Evolutionary conservation across 163 green algal species (phyloP).

Genomic region (Scenedesmus sp.): DNA sequence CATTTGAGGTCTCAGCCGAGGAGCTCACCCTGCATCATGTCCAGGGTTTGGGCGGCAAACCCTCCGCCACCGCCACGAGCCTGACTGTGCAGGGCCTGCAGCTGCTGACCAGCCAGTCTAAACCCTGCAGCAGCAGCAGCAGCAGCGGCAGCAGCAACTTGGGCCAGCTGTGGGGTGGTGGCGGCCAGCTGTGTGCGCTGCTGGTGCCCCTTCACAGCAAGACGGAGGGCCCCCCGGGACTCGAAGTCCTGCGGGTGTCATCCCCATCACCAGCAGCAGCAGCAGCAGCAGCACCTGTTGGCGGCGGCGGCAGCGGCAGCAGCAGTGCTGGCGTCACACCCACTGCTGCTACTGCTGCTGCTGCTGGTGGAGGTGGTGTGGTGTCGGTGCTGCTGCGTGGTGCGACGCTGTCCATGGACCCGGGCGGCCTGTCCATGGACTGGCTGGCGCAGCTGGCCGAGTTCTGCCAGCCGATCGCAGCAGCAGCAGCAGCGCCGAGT

Average conservation of each 20-base stretch:
- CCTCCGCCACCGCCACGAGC: constrained; percentile 12
- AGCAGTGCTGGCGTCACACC: not conserved
- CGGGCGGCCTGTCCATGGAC: constrained; percentile 24
- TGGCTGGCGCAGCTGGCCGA: constrained; percentile 5
- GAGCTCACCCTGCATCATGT: constrained; percentile 29
- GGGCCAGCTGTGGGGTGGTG: not conserved
- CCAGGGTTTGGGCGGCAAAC: constrained; percentile 19
- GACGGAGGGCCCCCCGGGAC: constrained; percentile 10
- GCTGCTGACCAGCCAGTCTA: constrained; percentile 18
- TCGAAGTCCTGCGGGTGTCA: constrained; percentile 34
- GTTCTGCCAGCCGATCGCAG: not conserved
- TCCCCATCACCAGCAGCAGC: no score
- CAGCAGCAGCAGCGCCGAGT: constrained; percentile 11
- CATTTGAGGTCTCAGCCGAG: constrained; percentile 34
- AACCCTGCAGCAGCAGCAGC: not conserved
- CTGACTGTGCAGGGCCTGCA: constrained; percentile 41
- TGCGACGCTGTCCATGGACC: constrained; percentile 42
- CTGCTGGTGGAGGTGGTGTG: not conserved
- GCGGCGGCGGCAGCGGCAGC: not conserved
- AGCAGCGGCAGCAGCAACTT: not conserved
- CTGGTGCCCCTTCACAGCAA: constrained; percentile 43
- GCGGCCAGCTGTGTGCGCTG: constrained; percentile 30
- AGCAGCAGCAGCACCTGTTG: not conserved
- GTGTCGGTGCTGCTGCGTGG: constrained; percentile 45
- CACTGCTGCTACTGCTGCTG: no score